Evolutionary conservation across 768 basidiomycete genomes (phyloP).

Genomic region (Mycena kentingensis): DNA sequence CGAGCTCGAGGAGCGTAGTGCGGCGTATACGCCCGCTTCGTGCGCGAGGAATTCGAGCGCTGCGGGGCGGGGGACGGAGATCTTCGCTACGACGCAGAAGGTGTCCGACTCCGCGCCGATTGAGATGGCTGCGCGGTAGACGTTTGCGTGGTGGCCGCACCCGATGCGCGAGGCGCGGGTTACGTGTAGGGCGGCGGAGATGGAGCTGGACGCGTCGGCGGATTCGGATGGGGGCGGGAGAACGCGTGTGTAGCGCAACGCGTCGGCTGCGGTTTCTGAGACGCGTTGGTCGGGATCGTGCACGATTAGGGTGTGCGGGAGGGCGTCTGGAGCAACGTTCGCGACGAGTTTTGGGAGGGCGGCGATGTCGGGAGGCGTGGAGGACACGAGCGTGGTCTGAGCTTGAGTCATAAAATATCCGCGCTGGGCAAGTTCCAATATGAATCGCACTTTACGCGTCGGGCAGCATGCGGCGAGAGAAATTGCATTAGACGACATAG

Average conservation of each 20-base stretch:
- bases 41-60: conserved; percentile 30
- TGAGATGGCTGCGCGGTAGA: conserved; percentile 42
- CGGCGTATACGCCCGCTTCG: conserved; percentile 37
- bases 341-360: conserved; percentile 24
- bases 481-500: no score
- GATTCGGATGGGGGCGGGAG: background rate
- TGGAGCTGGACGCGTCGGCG: background rate
- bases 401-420: no score
- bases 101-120: conserved; percentile 32
- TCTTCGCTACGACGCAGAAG: conserved; percentile 39
- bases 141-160: conserved; percentile 30
- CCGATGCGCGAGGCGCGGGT: conserved; percentile 24
- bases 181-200: conserved; percentile 20
- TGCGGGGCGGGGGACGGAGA: conserved; percentile 29
- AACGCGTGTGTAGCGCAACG: conserved; percentile 10
- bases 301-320: conserved; percentile 28
- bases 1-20: no score
- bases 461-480: no score
- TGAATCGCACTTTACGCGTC: no score
- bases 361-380: no score
- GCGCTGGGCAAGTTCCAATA: no score
- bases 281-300: conserved; percentile 25
- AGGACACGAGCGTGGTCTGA: no score
- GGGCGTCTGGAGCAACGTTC: conserved; percentile 23
- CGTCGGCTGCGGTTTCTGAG: conserved; percentile 10